Base-by-base conservation (phyloP, 306 rosid species). In the Ammopiptanthus mongolicus region DNA sequence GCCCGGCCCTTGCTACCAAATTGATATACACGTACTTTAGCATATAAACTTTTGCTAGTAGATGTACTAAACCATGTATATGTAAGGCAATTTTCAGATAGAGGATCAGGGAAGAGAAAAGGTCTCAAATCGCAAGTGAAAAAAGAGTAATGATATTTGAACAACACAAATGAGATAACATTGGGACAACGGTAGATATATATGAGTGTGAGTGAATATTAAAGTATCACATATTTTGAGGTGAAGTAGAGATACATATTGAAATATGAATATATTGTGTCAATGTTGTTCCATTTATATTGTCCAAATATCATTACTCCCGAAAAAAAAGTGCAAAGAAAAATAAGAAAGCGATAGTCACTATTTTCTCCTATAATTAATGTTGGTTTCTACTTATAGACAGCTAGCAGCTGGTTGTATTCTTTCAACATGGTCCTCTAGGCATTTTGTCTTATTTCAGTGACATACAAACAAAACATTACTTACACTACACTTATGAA, bases 351-450 rank as follows among this genome's bases (percentile, higher is more conserved):
- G 65, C 23, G 64, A 48, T 59, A 22, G 71, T 47, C 22, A 58
- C 71, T 22, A 47, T 58, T 64, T 51, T 75, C 19, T 1, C 18
- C 34, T 4, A 2, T 25, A 4, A 13, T 13, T 25, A 4, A 13
- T 13, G 18, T 44, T 65, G 13, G 37, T 44, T 65, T 17, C 48
- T 58, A 57, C 13, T 31, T 5, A 25, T 19, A 5, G 34, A 69
- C 71, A 69, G 72, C 77, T 78, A 33, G 42, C 69, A 78, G 22
- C 55, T 13, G 21, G n/a, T 77, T 33, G 56, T 47, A 59, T 37
- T 37, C 72, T 59, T 34, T 14, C 63, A 48, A 19, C 63, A 46
- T 60, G 5, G 22, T 69, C 22, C 50, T 60, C 12, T 69, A 9
- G 19, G 31, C 58, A 19, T 58, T 65, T 72, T 5, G 11, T 48